Conservation (phyloP, 2,329 filamentous ascomycete genomes). For the Lachnum nothofagi region DNA sequence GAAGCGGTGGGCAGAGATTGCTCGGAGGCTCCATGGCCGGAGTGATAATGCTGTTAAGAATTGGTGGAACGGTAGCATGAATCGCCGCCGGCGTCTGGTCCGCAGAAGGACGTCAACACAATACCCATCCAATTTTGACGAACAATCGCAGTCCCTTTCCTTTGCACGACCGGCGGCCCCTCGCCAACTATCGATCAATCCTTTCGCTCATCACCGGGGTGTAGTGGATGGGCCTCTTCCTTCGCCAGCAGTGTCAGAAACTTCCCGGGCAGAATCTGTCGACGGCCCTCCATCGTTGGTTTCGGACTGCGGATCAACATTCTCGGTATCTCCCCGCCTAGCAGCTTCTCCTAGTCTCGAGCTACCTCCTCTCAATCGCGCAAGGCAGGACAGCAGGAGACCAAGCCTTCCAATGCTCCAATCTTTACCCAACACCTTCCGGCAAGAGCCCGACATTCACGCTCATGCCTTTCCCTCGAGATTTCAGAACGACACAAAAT, state of each 20-base stretch:
- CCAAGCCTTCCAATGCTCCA: constrained; percentile 30
- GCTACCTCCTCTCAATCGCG: constrained; percentile 27
- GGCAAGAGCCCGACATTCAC: constrained; percentile 24
- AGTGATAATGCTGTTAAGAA: constrained; percentile 97
- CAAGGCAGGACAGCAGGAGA: constrained; percentile 20
- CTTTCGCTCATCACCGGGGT: constrained; percentile 33
- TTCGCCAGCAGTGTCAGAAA: constrained; percentile 59
- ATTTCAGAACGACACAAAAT: constrained; percentile 21
- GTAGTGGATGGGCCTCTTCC: constrained; percentile 53
- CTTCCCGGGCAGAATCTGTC: constrained; percentile 51
- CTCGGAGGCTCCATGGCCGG: constrained; percentile 71
- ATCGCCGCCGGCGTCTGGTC: constrained; percentile 54
- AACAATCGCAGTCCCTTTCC: constrained; percentile 31
- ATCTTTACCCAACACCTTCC: constrained; percentile 21
- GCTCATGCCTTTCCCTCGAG: constrained; percentile 20
- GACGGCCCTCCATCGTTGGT: constrained; percentile 64
- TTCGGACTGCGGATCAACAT: constrained; percentile 62
- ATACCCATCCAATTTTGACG: constrained; percentile 25
- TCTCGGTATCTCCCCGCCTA: constrained; percentile 51
- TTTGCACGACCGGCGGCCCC: constrained; percentile 23
- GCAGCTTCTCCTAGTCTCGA: constrained; percentile 29
- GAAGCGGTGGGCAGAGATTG: constrained; percentile 91
- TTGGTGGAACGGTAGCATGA: constrained; percentile 94
- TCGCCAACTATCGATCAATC: constrained; percentile 19
- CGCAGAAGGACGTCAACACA: constrained; percentile 28